Conservation (phyloP, 495 filamentous ascomycete genomes). For the Neurospora sp. region DNA sequence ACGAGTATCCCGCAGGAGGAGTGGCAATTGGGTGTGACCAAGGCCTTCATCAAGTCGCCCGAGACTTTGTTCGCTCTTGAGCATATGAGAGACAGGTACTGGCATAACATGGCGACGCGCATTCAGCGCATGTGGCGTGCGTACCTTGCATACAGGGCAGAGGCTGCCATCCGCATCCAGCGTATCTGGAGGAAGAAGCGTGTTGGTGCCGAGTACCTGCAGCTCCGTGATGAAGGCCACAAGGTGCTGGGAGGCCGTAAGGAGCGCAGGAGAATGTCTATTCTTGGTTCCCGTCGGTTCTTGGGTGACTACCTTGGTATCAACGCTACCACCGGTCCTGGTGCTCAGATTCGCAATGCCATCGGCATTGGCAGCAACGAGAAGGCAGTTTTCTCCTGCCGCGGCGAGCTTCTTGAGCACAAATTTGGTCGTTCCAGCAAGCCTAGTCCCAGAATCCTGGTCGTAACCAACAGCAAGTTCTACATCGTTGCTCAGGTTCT, state of each 20-base stretch:
- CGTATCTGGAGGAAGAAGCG: conserved; percentile 88
- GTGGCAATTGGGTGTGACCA: conserved; percentile 93
- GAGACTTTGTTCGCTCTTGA: conserved; percentile 96
- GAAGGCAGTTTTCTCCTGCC: conserved; percentile 74
- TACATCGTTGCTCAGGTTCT: conserved; percentile 80
- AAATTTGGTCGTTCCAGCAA: conserved; percentile 97
- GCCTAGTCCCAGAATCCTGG: conserved; percentile 69
- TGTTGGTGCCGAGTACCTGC: conserved; percentile 76
- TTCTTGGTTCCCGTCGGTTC: conserved; percentile 86
- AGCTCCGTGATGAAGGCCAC: conserved; percentile 86
- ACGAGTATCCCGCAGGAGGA: conserved; percentile 91
- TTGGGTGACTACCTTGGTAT: conserved; percentile 92
- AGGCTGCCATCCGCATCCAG: conserved; percentile 90
- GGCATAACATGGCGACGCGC: conserved; percentile 98
- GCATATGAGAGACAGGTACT: conserved; percentile 94
- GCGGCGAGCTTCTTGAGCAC: conserved; percentile 75
- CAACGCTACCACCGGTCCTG: conserved; percentile 67
- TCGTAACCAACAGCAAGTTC: conserved; percentile 77
- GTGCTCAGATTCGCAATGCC: conserved; percentile 66
- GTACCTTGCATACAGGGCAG: conserved; percentile 82
- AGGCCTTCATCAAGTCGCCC: conserved; percentile 97
- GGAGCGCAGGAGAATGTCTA: conserved; percentile 80
- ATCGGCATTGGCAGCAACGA: conserved; percentile 57
- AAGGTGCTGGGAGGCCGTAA: conserved; percentile 72
- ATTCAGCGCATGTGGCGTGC: conserved; percentile 98